These are phyloP conservation scores for Eimeria tenella DNA, from an alignment of 169 alveolate genomes.

Conservation along the genomic window DNA sequence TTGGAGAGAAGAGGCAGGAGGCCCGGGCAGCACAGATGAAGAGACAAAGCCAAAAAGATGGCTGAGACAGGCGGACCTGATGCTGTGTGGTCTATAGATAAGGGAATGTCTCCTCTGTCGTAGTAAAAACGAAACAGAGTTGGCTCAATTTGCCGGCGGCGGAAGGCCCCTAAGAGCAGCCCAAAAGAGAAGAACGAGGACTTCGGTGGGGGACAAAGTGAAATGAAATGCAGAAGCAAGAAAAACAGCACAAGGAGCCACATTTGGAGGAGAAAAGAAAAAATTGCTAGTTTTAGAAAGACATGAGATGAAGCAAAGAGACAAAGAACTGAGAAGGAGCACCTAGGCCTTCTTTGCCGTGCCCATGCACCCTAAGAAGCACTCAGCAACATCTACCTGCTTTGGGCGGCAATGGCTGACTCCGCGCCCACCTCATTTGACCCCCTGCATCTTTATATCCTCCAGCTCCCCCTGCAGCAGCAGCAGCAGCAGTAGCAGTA, in stretches of 20 bases:
- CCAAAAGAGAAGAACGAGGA: background rate
- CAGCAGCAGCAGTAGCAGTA: background rate
- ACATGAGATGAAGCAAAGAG: background rate
- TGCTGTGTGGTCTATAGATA: slow-evolving; percentile 83
- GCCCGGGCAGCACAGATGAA: background rate
- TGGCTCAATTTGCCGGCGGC: slow-evolving; percentile 82
- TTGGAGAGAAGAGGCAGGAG: background rate
- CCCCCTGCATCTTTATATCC: background rate
- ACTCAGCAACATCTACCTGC: background rate
- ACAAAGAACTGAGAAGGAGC: background rate
- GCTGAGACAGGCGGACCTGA: slow-evolving; percentile 60
- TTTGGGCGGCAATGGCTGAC: slow-evolving; percentile 41
- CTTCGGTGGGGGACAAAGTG: background rate
- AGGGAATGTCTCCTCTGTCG: slow-evolving; percentile 96
- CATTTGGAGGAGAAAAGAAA: background rate
- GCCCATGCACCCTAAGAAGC: no score
- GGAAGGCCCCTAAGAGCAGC: background rate
- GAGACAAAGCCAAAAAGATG: background rate
- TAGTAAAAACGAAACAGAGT: slow-evolving; percentile 93
- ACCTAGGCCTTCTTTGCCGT: background rate
- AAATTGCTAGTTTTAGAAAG: background rate
- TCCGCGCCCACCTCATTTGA: slow-evolving; percentile 15
- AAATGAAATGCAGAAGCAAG: background rate
- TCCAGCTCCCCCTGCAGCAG: slow-evolving; percentile 25
- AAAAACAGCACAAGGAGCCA: background rate